phyloP scores from a whole-genome alignment of 2,329 filamentous ascomycete species.

The Coniochaeta sp. region DNA sequence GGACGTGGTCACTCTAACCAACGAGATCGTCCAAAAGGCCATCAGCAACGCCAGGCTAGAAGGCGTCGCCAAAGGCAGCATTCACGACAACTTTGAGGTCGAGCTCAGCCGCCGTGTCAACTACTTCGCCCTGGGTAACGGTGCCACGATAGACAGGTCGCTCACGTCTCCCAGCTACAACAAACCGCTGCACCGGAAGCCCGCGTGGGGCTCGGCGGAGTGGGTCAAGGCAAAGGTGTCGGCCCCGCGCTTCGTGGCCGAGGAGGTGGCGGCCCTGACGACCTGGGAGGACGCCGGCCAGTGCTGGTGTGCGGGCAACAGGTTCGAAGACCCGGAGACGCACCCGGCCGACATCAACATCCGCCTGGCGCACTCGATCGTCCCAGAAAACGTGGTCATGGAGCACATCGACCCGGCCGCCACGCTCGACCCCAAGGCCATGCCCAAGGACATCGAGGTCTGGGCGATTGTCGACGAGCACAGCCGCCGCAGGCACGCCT shows the following conservation, averaged over 20 bases:
- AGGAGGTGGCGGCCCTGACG: constrained; percentile 45
- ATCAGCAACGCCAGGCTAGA: constrained; percentile 38
- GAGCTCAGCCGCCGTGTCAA: constrained; percentile 56
- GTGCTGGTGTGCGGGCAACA: constrained; percentile 68
- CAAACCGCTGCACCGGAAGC: constrained; percentile 13
- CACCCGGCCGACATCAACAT: constrained; percentile 61
- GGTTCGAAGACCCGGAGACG: constrained; percentile 22
- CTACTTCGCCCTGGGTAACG: constrained; percentile 60
- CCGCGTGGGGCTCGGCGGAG: constrained; percentile 15
- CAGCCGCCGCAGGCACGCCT: constrained; percentile 28
- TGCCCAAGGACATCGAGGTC: constrained; percentile 63
- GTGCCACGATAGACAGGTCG: constrained; percentile 54
- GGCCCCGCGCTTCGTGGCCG: constrained; percentile 25
- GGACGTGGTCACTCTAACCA: constrained; percentile 33
- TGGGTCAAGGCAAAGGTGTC: constrained; percentile 14
- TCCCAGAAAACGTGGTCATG: constrained; percentile 62
- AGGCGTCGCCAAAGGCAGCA: constrained; percentile 36
- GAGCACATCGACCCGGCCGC: constrained; percentile 62
- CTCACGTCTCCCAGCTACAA: constrained; percentile 54
- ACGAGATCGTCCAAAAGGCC: constrained; percentile 33
- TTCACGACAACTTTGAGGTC: constrained; percentile 33
- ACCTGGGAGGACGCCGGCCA: constrained; percentile 75
- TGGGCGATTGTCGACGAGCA: constrained; percentile 53
- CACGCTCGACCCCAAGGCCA: constrained; percentile 53
- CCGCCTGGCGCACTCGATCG: constrained; percentile 46